Evolutionary conservation across 495 filamentous ascomycete genomes (phyloP), one percentile per base, ranked within the genome.

Genomic region (Hamigera avellanea): DNA sequence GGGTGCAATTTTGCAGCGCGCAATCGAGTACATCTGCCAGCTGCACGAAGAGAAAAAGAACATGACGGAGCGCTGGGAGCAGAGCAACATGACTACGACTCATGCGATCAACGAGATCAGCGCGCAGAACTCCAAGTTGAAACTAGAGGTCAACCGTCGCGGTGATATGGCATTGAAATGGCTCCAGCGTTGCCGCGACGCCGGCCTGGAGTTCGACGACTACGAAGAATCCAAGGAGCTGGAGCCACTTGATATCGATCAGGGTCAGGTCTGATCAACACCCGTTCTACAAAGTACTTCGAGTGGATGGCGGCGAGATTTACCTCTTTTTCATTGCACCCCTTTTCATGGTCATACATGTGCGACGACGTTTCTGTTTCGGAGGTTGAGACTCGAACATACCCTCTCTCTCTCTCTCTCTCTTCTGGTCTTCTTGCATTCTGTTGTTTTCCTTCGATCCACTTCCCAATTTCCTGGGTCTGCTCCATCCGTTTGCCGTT

Each of bases 41-140:
- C 68, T 98, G 13, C 93, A 93, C 53, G 86, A 94, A 46, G 93
- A 95, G 45, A 93, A 95, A 62, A 76, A 80, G 14, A 76, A 81
- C 35, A 95, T 94, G 53, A 85, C 87, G 39, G 87, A 95, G 56
- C 93, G 94, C 54, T 98, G 91, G 83, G 94, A 93, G 14, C 70
- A 93, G 15, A 89, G 93, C 64, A 96, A 95, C 61, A 76, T 96
- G 30, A 75, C 95, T 0, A 91, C 87, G 3, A 87, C 88, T 51
- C 87, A 95, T 55, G 93, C 93, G 13, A 93, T 98, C 42, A 73
- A 74, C 16, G 89, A 98, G 55, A 77, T 98, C 41, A 89, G 81
- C 48, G 63, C 73, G 3, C 86, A 81, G 39, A 91, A 89, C 53
- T 84, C 94, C 38, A 93, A 94, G 56, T 64, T 95, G 41, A 94